phyloP scores from a whole-genome alignment of 2,329 filamentous ascomycete species.

The Aspergillus sp. region DNA sequence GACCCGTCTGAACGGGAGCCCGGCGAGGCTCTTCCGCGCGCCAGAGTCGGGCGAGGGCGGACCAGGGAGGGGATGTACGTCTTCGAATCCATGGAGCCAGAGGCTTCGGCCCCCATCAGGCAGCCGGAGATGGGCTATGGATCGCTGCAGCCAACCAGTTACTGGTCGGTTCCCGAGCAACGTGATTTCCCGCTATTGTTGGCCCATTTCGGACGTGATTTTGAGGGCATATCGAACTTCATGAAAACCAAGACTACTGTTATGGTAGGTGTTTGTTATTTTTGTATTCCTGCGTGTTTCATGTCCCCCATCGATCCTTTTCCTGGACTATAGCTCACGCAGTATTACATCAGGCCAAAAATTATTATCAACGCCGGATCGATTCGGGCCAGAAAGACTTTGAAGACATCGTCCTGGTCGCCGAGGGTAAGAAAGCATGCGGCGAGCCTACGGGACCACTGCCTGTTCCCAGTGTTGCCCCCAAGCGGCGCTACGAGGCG shows the following conservation, averaged over 20 bases:
- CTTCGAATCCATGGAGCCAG: constrained; percentile 26
- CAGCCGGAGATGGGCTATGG: constrained; percentile 26
- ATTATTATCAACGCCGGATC: constrained; percentile 39
- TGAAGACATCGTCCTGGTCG: constrained; percentile 32
- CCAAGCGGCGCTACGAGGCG: constrained; percentile 41
- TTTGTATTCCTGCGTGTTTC: neutral
- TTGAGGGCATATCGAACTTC: constrained; percentile 39
- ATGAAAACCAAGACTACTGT: constrained; percentile 46
- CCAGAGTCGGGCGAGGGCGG: constrained; percentile 20
- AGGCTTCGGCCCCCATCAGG: constrained; percentile 14
- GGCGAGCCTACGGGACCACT: constrained; percentile 37
- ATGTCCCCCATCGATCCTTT: too few relatives aligned
- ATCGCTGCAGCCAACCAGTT: constrained; percentile 38
- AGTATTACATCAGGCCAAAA: constrained; percentile 35
- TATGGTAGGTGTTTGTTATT: constrained; percentile 32
- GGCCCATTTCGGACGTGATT: constrained; percentile 40
- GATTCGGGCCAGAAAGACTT: constrained; percentile 37
- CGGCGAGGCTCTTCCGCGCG: constrained; percentile 13
- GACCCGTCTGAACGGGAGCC: constrained; percentile 20
- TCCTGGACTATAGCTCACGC: constrained; percentile 2
- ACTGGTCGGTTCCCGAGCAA: constrained; percentile 44
- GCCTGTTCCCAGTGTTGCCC: constrained; percentile 34
- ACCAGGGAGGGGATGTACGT: constrained; percentile 27
- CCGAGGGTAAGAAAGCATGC: constrained; percentile 36
- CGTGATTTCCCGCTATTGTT: constrained; percentile 38